phyloP scores from a whole-genome alignment of 352 stramenopile species.

The Globisporangium echinulatum region DNA sequence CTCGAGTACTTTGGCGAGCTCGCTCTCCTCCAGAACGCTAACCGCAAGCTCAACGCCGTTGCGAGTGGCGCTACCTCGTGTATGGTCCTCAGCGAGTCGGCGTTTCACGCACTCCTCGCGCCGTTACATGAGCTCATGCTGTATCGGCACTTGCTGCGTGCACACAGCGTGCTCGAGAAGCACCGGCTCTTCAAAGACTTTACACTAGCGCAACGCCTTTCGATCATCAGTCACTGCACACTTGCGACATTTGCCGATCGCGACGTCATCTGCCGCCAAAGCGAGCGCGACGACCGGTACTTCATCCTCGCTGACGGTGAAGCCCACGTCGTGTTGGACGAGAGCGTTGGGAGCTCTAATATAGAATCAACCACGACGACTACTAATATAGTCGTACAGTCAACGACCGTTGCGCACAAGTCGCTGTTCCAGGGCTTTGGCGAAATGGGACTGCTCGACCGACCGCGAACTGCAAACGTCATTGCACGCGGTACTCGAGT shows the following conservation, averaged over 20 bases:
- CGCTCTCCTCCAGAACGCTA: constrained; percentile 25
- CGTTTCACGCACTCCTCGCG: constrained; percentile 33
- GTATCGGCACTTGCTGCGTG: constrained; percentile 43
- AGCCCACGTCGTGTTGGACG: constrained; percentile 43
- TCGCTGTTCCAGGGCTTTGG: constrained; percentile 64
- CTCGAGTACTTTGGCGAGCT: constrained; percentile 72
- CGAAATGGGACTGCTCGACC: constrained; percentile 70
- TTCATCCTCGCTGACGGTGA: constrained; percentile 66
- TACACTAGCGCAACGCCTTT: constrained; percentile 23
- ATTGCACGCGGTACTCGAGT: constrained; percentile 26
- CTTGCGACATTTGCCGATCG: constrained; percentile 38
- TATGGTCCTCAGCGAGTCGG: constrained; percentile 31
- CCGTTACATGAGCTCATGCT: constrained; percentile 55
- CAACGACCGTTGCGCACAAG: constrained; percentile 33
- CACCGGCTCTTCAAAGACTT: constrained; percentile 61
- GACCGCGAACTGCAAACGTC: constrained; percentile 43
- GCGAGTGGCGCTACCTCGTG: constrained; percentile 43
- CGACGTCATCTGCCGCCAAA: constrained; percentile 44
- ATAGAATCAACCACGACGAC: no score
- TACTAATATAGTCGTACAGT: no score
- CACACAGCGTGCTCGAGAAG: constrained; percentile 50
- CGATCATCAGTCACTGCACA: constrained; percentile 44
- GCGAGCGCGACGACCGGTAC: constrained; percentile 53
- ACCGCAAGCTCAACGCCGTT: constrained; percentile 42
- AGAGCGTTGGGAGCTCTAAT: constrained; percentile 10